phyloP scores from a whole-genome alignment of 2,329 filamentous ascomycete genomes.

The Amauroascus niger region DNA sequence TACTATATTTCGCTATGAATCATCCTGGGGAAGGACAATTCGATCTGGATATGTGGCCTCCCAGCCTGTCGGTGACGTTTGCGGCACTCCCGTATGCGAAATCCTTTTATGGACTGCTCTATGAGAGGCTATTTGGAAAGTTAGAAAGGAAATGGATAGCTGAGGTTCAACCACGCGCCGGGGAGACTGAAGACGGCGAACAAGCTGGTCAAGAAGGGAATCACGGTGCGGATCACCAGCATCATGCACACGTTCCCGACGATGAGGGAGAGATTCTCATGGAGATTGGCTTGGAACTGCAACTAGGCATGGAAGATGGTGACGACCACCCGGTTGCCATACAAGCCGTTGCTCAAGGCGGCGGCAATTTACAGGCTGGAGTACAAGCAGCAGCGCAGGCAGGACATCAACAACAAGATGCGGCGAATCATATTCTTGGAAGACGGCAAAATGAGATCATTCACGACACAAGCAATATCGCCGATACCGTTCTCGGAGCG shows the following conservation, averaged over 20 bases:
- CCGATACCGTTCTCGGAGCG: constrained; percentile 54
- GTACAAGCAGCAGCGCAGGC: constrained; percentile 24
- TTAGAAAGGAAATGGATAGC: constrained; percentile 52
- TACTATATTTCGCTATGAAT: constrained; percentile 45
- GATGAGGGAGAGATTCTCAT: constrained; percentile 38
- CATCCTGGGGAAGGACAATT: constrained; percentile 32
- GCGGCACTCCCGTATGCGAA: constrained; percentile 57
- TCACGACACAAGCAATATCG: constrained; percentile 46
- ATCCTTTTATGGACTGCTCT: constrained; percentile 53
- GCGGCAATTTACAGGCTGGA: constrained; percentile 22
- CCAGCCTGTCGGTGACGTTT: constrained; percentile 55
- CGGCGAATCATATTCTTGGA: constrained; percentile 25
- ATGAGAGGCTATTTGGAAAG: constrained; percentile 49
- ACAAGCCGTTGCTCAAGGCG: constrained; percentile 21
- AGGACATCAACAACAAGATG: constrained; percentile 3
- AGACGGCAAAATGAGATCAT: constrained; percentile 41
- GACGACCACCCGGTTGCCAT: constrained; percentile 25
- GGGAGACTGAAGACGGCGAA: constrained; percentile 24
- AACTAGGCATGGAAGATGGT: constrained; percentile 41
- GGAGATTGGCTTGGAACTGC: constrained; percentile 44
- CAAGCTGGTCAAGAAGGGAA: constrained; percentile 20
- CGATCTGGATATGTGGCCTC: constrained; percentile 54
- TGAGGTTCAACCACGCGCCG: constrained; percentile 50
- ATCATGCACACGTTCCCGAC: constrained; percentile 28
- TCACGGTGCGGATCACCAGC: constrained; percentile 26